These are phyloP conservation scores for Starmera stellimalicola DNA, from an alignment of 1,139 yeast genomes.

Conservation along the genomic window DNA sequence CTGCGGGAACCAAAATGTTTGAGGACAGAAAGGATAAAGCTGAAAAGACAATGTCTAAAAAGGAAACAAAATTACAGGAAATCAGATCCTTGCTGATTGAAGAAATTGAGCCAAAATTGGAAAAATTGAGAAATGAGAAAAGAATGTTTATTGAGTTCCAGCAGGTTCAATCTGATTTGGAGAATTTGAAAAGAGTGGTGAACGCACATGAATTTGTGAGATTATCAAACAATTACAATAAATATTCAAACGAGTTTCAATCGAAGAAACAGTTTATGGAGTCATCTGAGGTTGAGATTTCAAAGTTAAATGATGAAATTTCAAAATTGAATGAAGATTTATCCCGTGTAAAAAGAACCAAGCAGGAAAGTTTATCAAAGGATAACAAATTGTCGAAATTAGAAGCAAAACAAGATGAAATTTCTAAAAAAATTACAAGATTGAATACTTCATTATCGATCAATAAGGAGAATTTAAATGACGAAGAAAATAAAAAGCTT, in stretches of 20 bases:
- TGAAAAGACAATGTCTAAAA: conserved; percentile 81
- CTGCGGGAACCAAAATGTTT: conserved; percentile 95
- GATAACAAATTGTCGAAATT: conserved; percentile 55
- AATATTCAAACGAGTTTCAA: conserved; percentile 28
- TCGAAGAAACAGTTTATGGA: conserved; percentile 16
- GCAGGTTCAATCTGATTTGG: conserved; percentile 73
- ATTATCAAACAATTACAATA: conserved; percentile 32
- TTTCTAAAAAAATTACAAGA: conserved; percentile 62
- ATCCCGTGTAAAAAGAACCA: conserved; percentile 40
- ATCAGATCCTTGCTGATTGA: conserved; percentile 65
- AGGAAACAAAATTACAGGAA: conserved; percentile 75
- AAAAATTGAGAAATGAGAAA: conserved; percentile 72
- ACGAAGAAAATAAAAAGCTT: conserved; percentile 29
- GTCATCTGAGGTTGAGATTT: conserved; percentile 21
- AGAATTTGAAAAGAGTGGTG: conserved; percentile 61
- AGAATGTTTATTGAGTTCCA: conserved; percentile 79
- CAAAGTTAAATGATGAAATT: conserved; percentile 46
- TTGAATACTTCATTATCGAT: conserved; percentile 55
- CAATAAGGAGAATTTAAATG: conserved; percentile 41
- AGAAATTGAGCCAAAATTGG: conserved; percentile 90
- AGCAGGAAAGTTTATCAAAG: conserved; percentile 51
- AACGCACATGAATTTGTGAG: conserved; percentile 66
- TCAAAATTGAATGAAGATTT: conserved; percentile 53
- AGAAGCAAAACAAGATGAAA: conserved; percentile 48
- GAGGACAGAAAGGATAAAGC: conserved; percentile 93